Base-by-base conservation (phyloP, 768 basidiomycete genomes). In the Pulveroboletus sp. region DNA sequence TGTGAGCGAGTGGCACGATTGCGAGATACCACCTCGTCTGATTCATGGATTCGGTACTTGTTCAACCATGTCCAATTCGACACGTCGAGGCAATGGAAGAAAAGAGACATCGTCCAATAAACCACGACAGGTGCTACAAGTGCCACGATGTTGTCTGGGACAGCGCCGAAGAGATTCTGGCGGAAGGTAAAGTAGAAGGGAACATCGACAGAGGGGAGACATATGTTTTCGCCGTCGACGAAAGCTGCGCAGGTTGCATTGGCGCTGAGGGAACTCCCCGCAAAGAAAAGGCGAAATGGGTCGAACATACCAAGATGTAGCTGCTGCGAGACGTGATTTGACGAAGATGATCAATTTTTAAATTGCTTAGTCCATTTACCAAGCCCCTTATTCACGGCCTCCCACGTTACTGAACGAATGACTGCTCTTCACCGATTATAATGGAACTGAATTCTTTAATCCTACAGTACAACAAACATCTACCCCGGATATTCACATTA, bases 21-120 rank as follows among this genome's bases (percentile, higher is more conserved):
- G 49, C 82, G 76, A 3, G 79, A 67, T 50, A 75, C 74, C 51
- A 93, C 82, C 63, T 98, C 94, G 12, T 72, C 74, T 1, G 89
- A 87, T 44, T 92, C 89, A 68, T 99, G 95, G 40, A 98, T 86
- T 39, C 92, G 80, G 66, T 90, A 85, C 51, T 79, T 82, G 55
- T 94, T 83, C 31, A 96, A 76, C 78, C 83, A 86, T 61, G 80
- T 72, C 80, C 84, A 88, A 26, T 72, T 75, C 3, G 82, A 84
- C n/a, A 73, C 70, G 71, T 99, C 96, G 59, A 99, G 76, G 39
- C 69, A 63, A 66, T 93, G 85, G 73, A 96, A 98, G 65, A 89
- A 67, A 43, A 86, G 71, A 3, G 91, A 91, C 37, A 84, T 67
- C 2, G 69, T 56, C 95, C 96, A 99, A 73, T 98, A 97, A 5